Evolutionary conservation across 257 asterid species (phyloP).

Genomic region (Eucommia ulmoides): DNA sequence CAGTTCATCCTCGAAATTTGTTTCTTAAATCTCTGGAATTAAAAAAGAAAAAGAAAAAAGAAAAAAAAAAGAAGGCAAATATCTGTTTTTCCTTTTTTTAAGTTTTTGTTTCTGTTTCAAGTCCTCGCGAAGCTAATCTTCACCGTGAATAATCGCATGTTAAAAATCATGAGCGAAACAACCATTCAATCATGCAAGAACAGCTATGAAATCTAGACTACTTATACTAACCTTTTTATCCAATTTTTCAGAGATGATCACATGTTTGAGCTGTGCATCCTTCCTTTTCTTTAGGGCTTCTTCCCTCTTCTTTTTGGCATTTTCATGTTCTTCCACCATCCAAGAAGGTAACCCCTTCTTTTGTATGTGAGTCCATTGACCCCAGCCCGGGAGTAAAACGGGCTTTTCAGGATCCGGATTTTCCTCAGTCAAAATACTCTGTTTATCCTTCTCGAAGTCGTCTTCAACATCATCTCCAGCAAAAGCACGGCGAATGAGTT

Average conservation of each 20-base stretch:
- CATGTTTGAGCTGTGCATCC: constrained; percentile 81
- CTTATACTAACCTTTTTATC: constrained; percentile 68
- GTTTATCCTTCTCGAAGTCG: constrained; percentile 72
- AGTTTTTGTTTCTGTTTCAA: too few relatives aligned
- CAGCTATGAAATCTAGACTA: background rate
- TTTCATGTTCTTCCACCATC: constrained; percentile 72
- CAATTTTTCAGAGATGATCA: constrained; percentile 81
- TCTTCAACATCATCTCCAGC: constrained; percentile 96
- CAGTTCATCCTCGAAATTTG: too few relatives aligned
- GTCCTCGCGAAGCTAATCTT: too few relatives aligned
- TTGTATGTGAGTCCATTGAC: constrained; percentile 87
- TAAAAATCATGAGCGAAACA: background rate
- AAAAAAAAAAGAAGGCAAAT: background rate
- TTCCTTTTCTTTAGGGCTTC: constrained; percentile 80
- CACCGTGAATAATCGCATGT: background rate
- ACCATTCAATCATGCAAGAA: background rate
- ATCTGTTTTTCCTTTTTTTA: too few relatives aligned
- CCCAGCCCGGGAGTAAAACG: constrained; percentile 84
- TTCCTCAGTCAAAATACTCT: constrained; percentile 63
- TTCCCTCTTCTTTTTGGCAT: constrained; percentile 58
- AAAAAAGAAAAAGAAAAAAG: too few relatives aligned
- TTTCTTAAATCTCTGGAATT: too few relatives aligned
- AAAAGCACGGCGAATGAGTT: constrained; percentile 82
- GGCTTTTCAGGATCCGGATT: constrained; percentile 88
- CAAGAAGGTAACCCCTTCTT: constrained; percentile 75